Evolutionary conservation across 208 protist species (phyloP), one percentile per base, ranked within the genome.

Genomic region (Vickermania ingenoplastis): DNA sequence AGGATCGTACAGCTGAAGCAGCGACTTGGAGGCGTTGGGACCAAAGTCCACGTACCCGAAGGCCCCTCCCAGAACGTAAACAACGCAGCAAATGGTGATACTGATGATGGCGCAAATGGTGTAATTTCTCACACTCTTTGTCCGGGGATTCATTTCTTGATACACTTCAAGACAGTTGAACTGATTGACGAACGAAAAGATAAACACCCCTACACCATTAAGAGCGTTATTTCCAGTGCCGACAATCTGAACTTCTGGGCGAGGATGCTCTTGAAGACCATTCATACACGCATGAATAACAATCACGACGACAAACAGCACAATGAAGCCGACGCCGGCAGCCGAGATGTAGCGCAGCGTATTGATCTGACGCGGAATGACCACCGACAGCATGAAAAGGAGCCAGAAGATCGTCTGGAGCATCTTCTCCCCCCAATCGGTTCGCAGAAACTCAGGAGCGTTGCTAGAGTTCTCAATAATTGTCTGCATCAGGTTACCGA

Each of bases 311-410:
- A 75, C 64, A 51, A 78, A 67, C 4, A 65, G 55, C 7, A 63
- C 21, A 25, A 83, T 69, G 45, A 59, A 81, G 0, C 27, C 11
- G 22, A 73, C 75, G 25, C 64, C 79, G 11, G 88, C 7, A 23
- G 71, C 53, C 17, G 80, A 88, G 27, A 61, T 57, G 59, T 86
- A 74, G 7, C 86, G 79, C 13, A 92, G 68, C 0, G 80, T 73
- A 66, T 90, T 69, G 26, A 92, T 83, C 25, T 76, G 31, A 57
- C 79, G 76, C 3, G 69, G 78, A 25, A 89, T 61, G 17, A 63
- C 74, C 53, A 89, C 13, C 5, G 86, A 82, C 1, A 90, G 66
- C 25, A 92, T 92, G 52, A 59, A 70, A 23, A 79, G 53, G 0
- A 85, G 59, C 76, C 71, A 89, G 1, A 89, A 36, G 49, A 73